Evolutionary conservation across 2,329 filamentous ascomycete genomes (phyloP), one percentile per base, ranked within the genome.

Genomic region (Verticillium albo-atrum): DNA sequence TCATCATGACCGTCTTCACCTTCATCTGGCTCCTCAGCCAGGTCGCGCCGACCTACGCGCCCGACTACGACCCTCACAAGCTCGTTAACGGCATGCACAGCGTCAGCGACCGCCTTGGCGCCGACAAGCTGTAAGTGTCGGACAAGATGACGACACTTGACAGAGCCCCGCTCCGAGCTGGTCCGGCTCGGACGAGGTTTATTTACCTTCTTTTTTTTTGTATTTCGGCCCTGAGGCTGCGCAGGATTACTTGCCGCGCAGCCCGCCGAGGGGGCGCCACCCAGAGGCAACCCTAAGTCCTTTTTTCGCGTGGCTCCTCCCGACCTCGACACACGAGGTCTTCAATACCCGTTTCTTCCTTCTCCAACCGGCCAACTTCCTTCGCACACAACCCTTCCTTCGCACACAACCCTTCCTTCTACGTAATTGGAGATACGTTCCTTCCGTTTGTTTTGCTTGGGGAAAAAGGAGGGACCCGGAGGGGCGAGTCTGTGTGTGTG

Each of bases 11-110:
- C 23, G 72, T 91, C 60, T 74, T 90, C 64, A 76, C 83, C 57
- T 75, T 94, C 66, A 88, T 95, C 74, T 73, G 91, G 65, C 74
- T 96, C 23, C 83, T 96, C 60, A 85, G 84, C 62, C 84, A 86
- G 47, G 74, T 90, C 63, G 87, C 86, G 54, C 88, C 88, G 25
- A 79, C 77, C 28, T 86, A 86, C 63, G 81, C 79, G 17, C 75
- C 82, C 30, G 79, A 79, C 35, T 84, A 85, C 65, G 79, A 85
- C 68, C 76, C 83, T 6, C 71, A 75, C 58, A 79, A 77, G 67
- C 75, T 82, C 57, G 72, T 82, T 58, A 76, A 72, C 60, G 77
- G 77, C 65, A 79, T 82, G 47, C 76, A 79, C 62, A 78, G 74
- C 67, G 42, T 57, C 14, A 57, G 55, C 37, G 55, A 57, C 23